Evolutionary conservation across 2,329 filamentous ascomycete species (phyloP).

Genomic region (Neofusicoccum laricinum): DNA sequence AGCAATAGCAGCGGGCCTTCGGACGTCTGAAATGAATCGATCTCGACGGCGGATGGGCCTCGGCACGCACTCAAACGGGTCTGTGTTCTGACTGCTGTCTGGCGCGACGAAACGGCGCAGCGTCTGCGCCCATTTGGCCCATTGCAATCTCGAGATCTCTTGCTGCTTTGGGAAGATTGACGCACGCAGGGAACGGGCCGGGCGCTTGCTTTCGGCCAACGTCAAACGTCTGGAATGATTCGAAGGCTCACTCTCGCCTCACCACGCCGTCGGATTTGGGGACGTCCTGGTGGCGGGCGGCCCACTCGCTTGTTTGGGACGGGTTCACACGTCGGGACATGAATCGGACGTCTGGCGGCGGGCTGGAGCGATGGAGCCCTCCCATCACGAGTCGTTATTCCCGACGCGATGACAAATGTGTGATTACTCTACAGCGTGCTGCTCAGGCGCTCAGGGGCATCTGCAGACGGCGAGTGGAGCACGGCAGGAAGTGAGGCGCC

Average conservation of each 20-base stretch:
- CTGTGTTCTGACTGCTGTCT: too few relatives aligned
- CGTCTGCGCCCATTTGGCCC: not conserved
- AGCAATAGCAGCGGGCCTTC: not conserved
- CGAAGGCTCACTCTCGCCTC: not conserved
- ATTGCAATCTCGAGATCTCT: not conserved
- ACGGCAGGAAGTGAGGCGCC: not conserved
- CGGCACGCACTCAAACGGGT: not conserved
- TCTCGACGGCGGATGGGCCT: not conserved
- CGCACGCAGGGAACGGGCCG: not conserved
- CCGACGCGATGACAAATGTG: constrained; percentile 4
- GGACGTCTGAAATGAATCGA: constrained; percentile 14
- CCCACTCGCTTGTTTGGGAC: not conserved
- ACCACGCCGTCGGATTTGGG: too few relatives aligned
- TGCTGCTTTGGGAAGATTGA: not conserved
- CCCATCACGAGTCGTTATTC: not conserved
- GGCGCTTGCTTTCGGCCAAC: not conserved
- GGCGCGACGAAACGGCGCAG: not conserved
- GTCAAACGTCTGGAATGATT: constrained; percentile 2
- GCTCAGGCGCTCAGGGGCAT: not conserved
- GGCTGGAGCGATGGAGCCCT: not conserved
- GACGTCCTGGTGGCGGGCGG: not conserved
- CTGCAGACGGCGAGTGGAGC: constrained; percentile 1
- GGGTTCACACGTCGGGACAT: not conserved
- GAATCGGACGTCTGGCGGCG: not conserved
- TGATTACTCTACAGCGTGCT: not conserved